Conservation (phyloP, 179 eudicot species). For the Gypsophila paniculata region DNA sequence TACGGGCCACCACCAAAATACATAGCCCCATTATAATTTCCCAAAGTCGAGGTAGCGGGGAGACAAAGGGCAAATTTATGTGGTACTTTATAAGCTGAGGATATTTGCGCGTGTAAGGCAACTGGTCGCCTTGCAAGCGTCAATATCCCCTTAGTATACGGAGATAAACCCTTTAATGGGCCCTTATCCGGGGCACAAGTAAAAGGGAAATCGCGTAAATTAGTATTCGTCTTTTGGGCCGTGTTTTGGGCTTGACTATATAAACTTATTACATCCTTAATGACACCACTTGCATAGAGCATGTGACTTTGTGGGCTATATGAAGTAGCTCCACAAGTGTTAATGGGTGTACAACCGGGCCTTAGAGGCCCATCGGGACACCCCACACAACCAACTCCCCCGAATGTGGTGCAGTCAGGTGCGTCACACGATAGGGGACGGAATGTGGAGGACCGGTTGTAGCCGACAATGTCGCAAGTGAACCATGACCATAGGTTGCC, state of each 20-base stretch:
- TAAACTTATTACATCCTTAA: slow-evolving; percentile 30
- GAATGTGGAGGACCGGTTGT: slow-evolving; percentile 23
- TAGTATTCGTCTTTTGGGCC: slow-evolving; percentile 7
- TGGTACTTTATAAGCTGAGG: slow-evolving; percentile 23
- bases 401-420: slow-evolving; percentile 20
- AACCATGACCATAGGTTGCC: slow-evolving; percentile 34
- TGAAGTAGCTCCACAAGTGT: slow-evolving; percentile 32
- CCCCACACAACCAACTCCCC: slow-evolving; percentile 20
- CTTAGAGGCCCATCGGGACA: slow-evolving; percentile 1
- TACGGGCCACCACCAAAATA: slow-evolving; percentile 49
- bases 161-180: slow-evolving; percentile 34
- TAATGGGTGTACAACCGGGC: slow-evolving; percentile 21
- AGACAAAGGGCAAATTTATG: slow-evolving; percentile 48
- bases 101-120: slow-evolving; percentile 36
- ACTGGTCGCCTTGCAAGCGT: slow-evolving; percentile 32
- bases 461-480: slow-evolving; percentile 30
- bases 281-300: slow-evolving; percentile 23
- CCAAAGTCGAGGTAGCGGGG: slow-evolving; percentile 21
- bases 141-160: slow-evolving; percentile 33
- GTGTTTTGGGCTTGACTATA: slow-evolving; percentile 16
- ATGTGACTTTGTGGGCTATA: slow-evolving; percentile 33
- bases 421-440: slow-evolving; percentile 18
- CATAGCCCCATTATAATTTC: slow-evolving; percentile 32
- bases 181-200: slow-evolving; percentile 30
- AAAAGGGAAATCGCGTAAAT: slow-evolving; percentile 28